phyloP scores from a whole-genome alignment of 306 rosid species.

The Casuarina equisetifolia region DNA sequence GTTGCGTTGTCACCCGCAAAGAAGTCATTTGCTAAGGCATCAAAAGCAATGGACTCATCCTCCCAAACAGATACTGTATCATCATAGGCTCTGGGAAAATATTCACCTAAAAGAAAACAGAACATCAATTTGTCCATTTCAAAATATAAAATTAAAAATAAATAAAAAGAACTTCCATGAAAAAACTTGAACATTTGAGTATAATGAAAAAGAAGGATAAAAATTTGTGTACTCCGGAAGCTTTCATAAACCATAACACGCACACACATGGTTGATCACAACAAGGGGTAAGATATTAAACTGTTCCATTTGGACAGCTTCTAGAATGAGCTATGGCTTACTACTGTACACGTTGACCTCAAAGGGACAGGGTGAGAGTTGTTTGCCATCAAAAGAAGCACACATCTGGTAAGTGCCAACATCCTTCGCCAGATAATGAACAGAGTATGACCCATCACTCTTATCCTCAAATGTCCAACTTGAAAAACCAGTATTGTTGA shows the following conservation, averaged over 20 bases:
- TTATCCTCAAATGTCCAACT: conserved; percentile 51
- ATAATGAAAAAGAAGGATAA: neutral
- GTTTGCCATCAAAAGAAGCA: conserved; percentile 61
- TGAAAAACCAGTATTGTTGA: conserved; percentile 54
- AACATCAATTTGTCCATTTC: conserved; percentile 2
- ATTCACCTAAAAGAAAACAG: conserved; percentile 52
- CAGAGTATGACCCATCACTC: conserved; percentile 67
- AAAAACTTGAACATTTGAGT: neutral
- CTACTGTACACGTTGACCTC: conserved; percentile 71
- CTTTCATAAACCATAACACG: neutral
- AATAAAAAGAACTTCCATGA: neutral
- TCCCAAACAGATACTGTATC: conserved; percentile 74
- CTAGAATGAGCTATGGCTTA: conserved; percentile 35
- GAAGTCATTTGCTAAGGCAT: conserved; percentile 70
- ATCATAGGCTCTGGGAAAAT: conserved; percentile 69
- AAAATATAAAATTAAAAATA: too few relatives aligned
- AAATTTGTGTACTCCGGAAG: neutral
- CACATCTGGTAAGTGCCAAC: conserved; percentile 75
- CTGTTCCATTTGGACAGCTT: neutral
- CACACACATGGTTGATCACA: neutral
- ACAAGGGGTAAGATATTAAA: neutral
- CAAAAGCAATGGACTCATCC: conserved; percentile 72
- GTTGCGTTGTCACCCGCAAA: conserved; percentile 74
- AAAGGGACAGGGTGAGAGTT: conserved; percentile 54
- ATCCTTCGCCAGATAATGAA: conserved; percentile 53